Evolutionary conservation across 2,329 filamentous ascomycete species (phyloP).

Genomic region (Botryotinia calthae): DNA sequence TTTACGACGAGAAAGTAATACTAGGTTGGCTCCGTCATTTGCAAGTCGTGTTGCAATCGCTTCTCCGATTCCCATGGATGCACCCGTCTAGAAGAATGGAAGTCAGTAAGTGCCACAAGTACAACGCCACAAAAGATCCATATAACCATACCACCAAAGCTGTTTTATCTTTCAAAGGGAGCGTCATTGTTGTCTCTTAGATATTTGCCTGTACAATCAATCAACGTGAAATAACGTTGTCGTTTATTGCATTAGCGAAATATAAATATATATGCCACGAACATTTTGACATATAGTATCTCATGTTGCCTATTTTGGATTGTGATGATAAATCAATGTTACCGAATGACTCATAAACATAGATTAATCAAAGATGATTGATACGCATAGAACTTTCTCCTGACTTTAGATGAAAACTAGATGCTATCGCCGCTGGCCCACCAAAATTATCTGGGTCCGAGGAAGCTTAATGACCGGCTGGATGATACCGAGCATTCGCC

Average conservation of each 20-base stretch:
- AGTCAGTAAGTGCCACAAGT: background rate
- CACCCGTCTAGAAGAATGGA: background rate
- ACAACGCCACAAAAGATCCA: background rate
- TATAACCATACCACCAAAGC: background rate
- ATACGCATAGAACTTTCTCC: background rate
- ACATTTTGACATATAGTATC: background rate
- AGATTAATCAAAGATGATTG: background rate
- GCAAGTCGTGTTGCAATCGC: background rate
- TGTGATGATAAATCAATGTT: background rate
- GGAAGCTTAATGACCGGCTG: background rate
- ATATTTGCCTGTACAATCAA: background rate
- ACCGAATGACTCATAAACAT: background rate
- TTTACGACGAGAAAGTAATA: background rate
- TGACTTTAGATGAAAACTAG: background rate
- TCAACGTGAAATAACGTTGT: background rate
- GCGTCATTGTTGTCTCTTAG: background rate
- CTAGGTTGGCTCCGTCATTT: background rate
- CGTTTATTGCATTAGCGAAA: background rate
- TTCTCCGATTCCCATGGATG: background rate
- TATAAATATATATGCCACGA: background rate
- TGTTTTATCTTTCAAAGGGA: background rate
- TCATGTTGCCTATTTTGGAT: background rate
- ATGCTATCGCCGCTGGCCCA: background rate
- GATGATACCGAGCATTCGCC: background rate
- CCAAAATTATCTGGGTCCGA: background rate